phyloP scores from a whole-genome alignment of 768 basidiomycete genomes.

The Boletus reticuloceps region DNA sequence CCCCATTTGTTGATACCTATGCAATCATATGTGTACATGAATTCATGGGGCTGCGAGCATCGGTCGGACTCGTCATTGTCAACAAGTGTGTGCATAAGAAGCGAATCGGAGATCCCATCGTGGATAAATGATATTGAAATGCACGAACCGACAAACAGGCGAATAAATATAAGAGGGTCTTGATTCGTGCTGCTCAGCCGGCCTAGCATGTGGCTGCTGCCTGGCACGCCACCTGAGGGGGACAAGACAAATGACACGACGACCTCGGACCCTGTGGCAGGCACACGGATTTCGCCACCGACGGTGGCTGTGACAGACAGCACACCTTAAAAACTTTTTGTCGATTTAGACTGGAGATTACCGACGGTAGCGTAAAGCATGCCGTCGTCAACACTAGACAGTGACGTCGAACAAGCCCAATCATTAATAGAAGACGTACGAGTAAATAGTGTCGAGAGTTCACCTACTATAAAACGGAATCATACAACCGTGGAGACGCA shows the following conservation, averaged over 20 bases:
- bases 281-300: slow-evolving; percentile 15
- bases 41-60: slow-evolving; percentile 22
- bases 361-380: slow-evolving; percentile 25
- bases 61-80: slow-evolving; percentile 4
- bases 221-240: background rate
- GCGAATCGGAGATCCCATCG: slow-evolving; percentile 22
- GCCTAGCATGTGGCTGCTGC: slow-evolving; percentile 10
- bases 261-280: slow-evolving; percentile 18
- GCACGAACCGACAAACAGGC: slow-evolving; percentile 12
- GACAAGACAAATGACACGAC: background rate
- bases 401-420: slow-evolving; percentile 15
- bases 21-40: slow-evolving; percentile 19
- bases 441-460: slow-evolving; percentile 32
- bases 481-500: slow-evolving; percentile 20
- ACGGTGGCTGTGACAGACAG: slow-evolving; percentile 29
- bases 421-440: slow-evolving; percentile 31
- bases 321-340: slow-evolving; percentile 31
- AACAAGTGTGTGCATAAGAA: background rate
- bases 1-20: slow-evolving; percentile 27
- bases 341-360: slow-evolving; percentile 21
- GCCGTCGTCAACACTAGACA: slow-evolving; percentile 10
- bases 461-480: slow-evolving; percentile 32
- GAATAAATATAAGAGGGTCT: slow-evolving; percentile 4
- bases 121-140: slow-evolving; percentile 27
- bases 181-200: slow-evolving; percentile 6